phyloP scores from a whole-genome alignment of 2,329 filamentous ascomycete species.

The Trichoderma endophyticum region DNA sequence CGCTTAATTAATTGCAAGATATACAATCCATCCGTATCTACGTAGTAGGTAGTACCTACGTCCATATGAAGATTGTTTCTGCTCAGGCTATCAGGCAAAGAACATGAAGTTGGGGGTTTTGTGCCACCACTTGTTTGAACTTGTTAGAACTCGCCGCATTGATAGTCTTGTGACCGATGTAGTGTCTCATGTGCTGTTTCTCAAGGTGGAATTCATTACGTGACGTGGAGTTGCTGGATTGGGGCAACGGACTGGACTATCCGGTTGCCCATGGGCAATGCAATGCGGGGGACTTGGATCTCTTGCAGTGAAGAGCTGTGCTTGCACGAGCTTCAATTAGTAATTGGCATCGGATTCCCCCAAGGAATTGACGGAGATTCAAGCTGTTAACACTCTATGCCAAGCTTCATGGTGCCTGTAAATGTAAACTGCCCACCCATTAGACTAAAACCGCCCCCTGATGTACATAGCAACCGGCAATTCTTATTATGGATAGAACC shows the following conservation, averaged over 20 bases:
- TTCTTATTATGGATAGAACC: not conserved
- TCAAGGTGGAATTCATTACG: not conserved
- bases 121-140: not conserved
- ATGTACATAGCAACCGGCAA: not conserved
- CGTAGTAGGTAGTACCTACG: too few species aligned
- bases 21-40: too few species aligned
- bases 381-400: not conserved
- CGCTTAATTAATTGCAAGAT: not conserved
- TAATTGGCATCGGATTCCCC: not conserved
- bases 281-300: not conserved
- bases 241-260: not conserved
- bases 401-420: not conserved
- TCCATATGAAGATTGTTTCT: not conserved
- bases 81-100: not conserved
- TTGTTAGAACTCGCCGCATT: not conserved
- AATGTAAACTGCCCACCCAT: too few species aligned
- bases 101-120: not conserved
- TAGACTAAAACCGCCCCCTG: not conserved
- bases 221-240: conserved; percentile 13
- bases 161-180: not conserved
- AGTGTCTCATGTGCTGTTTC: not conserved
- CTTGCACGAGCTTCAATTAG: not conserved
- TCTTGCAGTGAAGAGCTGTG: not conserved
- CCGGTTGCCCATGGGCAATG: not conserved
- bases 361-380: not conserved